Percentiles rank a stretch among this genome's conserved stretches.
phyloP scores from a whole-genome alignment of 371 early-diverging fungal genomes.

The Quaeritorhiza haematococci region DNA sequence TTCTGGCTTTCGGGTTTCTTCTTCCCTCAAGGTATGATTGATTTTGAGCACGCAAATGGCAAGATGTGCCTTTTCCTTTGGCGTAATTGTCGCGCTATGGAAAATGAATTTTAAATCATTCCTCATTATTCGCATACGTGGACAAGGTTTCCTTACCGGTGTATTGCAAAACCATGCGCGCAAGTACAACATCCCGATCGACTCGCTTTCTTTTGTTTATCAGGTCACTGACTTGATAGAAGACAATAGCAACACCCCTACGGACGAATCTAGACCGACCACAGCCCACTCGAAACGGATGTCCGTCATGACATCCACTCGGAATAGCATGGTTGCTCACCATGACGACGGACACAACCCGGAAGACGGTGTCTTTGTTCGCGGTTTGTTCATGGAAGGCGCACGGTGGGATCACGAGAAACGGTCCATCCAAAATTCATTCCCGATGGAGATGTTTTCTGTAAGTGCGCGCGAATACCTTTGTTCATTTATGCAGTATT shows the following conservation, averaged over 20 bases:
- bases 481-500: neutral
- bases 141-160: conserved; percentile 46
- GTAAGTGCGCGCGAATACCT: too few species aligned
- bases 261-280: conserved; percentile 11
- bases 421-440: conserved; percentile 42
- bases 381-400: conserved; percentile 48
- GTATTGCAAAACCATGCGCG: conserved; percentile 50
- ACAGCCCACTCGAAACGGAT: neutral
- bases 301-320: conserved; percentile 1
- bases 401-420: conserved; percentile 48
- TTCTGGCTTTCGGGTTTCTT: conserved; percentile 58
- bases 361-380: conserved; percentile 44
- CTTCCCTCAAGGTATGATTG: conserved; percentile 45
- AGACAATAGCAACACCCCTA: conserved; percentile 20
- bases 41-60: neutral
- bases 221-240: conserved; percentile 38
- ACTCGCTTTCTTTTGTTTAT: conserved; percentile 39
- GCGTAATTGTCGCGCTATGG: neutral
- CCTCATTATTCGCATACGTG: neutral
- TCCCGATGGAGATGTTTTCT: conserved; percentile 52
- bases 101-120: neutral
- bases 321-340: too few species aligned
- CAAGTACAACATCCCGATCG: conserved; percentile 48
- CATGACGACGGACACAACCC: too few species aligned
- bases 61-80: neutral